These are phyloP conservation scores for Insectozyma bohioensis DNA, from an alignment of 1,139 yeast species.

Conservation along the genomic window DNA sequence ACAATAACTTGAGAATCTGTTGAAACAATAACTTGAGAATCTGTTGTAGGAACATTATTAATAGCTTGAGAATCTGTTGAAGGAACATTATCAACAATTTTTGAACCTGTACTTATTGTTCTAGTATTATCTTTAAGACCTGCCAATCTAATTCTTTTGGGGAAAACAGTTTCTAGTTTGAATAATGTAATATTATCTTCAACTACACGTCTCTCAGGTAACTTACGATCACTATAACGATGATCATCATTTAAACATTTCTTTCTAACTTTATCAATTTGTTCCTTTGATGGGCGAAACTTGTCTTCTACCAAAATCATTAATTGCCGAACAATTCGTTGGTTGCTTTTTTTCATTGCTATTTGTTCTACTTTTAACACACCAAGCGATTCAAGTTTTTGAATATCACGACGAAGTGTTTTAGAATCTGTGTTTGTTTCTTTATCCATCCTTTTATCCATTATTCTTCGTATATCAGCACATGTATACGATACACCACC, in stretches of 20 bases:
- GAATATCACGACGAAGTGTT: constrained; percentile 48
- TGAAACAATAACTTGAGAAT: too few species aligned
- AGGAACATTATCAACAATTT: too few species aligned
- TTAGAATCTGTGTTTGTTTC: constrained; percentile 46
- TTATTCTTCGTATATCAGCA: constrained; percentile 30
- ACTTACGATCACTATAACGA: constrained; percentile 4
- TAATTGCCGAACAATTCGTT: constrained; percentile 31
- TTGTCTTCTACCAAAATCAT: constrained; percentile 30
- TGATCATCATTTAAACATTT: constrained; percentile 30
- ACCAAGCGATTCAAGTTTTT: constrained; percentile 22
- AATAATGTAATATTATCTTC: constrained; percentile 33
- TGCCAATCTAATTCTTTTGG: constrained; percentile 20
- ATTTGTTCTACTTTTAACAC: constrained; percentile 31
- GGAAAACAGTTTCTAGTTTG: constrained; percentile 14
- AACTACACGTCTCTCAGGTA: constrained; percentile 22
- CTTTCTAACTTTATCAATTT: constrained; percentile 25
- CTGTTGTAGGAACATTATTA: too few species aligned
- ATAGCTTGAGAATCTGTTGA: too few species aligned
- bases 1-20: too few species aligned
- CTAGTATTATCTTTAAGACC: constrained; percentile 15
- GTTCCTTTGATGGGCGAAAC: constrained; percentile 27
- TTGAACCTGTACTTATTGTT: constrained; percentile 4
- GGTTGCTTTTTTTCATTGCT: constrained; percentile 29
- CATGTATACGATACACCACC: constrained; percentile 47
- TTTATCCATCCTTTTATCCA: constrained; percentile 37